Percentiles rank a stretch among this genome's conserved stretches.
These are phyloP conservation scores for Quercus wislizeni DNA, from an alignment of 306 rosid species.

Conservation along the genomic window DNA sequence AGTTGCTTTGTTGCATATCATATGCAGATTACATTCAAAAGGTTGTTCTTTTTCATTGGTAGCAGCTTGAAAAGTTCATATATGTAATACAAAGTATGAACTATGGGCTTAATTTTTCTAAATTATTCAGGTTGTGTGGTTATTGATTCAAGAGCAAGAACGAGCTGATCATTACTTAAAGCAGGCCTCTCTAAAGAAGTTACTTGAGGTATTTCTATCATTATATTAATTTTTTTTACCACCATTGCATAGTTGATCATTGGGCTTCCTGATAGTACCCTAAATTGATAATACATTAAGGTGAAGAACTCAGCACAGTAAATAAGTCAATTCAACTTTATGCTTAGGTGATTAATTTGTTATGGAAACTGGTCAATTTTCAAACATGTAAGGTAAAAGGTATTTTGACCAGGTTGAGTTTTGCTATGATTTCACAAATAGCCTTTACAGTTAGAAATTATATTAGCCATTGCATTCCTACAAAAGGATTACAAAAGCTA, in stretches of 20 bases:
- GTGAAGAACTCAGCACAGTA: neutral
- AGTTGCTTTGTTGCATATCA: no score
- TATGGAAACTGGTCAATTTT: no score
- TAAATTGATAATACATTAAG: neutral
- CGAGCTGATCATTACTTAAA: neutral
- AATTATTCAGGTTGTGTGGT: constrained; percentile 3
- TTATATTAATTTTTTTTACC: neutral
- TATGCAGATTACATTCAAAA: no score
- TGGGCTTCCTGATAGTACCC: neutral
- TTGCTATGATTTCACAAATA: neutral
- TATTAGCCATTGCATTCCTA: neutral
- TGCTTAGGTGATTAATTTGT: no score
- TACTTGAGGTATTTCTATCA: neutral
- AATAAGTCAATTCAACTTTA: no score
- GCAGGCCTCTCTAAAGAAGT: neutral
- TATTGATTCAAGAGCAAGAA: neutral
- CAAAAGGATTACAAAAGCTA: neutral
- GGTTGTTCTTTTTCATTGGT: no score
- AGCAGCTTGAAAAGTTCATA: no score
- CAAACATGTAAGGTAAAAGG: no score
- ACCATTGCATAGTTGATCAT: neutral
- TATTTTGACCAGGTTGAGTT: no score
- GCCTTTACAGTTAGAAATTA: neutral
- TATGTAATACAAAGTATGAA: neutral
- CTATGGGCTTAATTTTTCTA: neutral